Evolutionary conservation across 306 rosid species (phyloP).

Genomic region (Quercus agrifolia): DNA sequence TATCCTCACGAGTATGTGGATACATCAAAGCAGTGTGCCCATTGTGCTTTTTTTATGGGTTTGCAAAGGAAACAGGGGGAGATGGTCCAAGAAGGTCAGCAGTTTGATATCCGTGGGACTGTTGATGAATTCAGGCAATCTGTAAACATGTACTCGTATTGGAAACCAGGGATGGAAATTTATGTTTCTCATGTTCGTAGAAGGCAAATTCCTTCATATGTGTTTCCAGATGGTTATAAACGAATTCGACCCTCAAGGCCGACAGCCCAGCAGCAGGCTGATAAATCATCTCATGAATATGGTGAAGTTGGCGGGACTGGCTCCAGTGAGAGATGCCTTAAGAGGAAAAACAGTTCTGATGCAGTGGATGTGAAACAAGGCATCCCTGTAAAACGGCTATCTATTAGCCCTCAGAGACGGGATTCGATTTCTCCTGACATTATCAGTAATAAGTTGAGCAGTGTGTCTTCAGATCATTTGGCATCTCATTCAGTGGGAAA

Average conservation of each 20-base stretch:
- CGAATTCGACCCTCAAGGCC: constrained; percentile 33
- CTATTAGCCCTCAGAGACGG: constrained; percentile 26
- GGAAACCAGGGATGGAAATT: constrained; percentile 60
- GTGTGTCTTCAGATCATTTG: constrained; percentile 24
- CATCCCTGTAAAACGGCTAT: constrained; percentile 26
- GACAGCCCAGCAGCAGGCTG: constrained; percentile 14
- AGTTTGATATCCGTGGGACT: constrained; percentile 53
- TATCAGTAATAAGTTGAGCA: constrained; percentile 13
- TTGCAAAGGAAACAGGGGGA: constrained; percentile 54
- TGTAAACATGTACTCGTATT: constrained; percentile 41
- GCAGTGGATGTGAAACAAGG: constrained; percentile 20
- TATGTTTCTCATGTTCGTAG: constrained; percentile 51
- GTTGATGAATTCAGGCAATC: constrained; percentile 49
- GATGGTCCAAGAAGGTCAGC: constrained; percentile 51
- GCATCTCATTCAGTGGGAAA: constrained; percentile 2
- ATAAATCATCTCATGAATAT: constrained; percentile 12
- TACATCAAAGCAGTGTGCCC: constrained; percentile 40
- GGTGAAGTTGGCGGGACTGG: constrained; percentile 18
- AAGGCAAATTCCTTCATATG: constrained; percentile 47
- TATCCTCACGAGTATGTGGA: constrained; percentile 40
- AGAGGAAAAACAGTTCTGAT: constrained; percentile 37
- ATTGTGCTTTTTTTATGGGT: constrained; percentile 54
- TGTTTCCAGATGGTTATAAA: constrained; percentile 39
- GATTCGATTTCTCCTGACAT: constrained; percentile 34
- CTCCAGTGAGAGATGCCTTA: constrained; percentile 26